Base-by-base conservation (phyloP, 148 eudicot genomes). In the Chenopodium quinoa region DNA sequence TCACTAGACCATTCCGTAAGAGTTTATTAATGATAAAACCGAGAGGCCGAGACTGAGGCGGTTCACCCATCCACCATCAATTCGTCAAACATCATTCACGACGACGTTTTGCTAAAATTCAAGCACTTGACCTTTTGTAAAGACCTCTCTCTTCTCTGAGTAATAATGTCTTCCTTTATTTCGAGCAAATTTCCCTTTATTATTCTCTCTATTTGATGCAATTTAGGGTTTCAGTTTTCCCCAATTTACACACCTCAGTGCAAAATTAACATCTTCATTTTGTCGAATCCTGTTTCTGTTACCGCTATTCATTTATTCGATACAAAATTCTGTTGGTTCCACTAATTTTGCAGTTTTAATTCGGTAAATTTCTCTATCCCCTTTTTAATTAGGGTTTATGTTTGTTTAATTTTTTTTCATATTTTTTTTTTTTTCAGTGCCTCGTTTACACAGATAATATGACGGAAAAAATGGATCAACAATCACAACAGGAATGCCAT, bases 391-490 rank as follows among this genome's bases (percentile, higher is more conserved):
- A 72, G 75, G 75, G 56, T 72, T 72, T 72, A 72, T 46, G 17
- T 2, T 44, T 22, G 27, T 11, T 10, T 14, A 14, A n/a, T 44
- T 44, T 22, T 72, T 72, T 47, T 1, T 20, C 54, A 16, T 44
- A 16, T 40, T 4, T 40, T 40, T 40, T 6, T 40, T 5, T 40
- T 40, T 40, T 40, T 40, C 44, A 40, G 44, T 40, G 37, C 44
- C 44, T 40, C 44, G 44, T 40, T 40, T 40, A 40, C 44, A 40
- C 44, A 40, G 44, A 40, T 40, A 40, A 40, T 40, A 40, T 40
- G 44, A 40, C 44, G 44, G 52, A 47, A 72, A 29, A 72, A 46
- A 46, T 72, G 75, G 75, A 72, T 46, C 75, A 72, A 72, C 29
- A 46, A 37, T 23, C 56, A 10, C 75, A 72, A 72, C 75, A 46